Evolutionary conservation across 129 eudicot genomes (phyloP).

Genomic region (Flaveria bidentis): DNA sequence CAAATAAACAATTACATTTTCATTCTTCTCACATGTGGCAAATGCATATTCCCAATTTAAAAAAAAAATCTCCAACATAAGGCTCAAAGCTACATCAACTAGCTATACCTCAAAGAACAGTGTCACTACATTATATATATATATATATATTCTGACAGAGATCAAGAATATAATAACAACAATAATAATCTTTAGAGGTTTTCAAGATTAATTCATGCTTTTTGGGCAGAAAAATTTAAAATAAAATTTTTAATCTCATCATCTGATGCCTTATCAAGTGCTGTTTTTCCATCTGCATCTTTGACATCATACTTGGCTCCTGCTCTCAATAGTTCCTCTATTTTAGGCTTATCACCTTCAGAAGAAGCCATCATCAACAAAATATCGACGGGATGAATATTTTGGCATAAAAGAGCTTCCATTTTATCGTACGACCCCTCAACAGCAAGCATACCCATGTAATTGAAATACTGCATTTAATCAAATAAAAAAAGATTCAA

Average conservation of each 20-base stretch:
- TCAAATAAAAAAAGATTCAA: background rate
- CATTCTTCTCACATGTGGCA: conserved; percentile 9
- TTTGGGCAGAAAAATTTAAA: conserved; percentile 51
- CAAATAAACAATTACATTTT: background rate
- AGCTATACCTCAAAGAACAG: conserved; percentile 16
- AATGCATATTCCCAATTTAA: background rate
- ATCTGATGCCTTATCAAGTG: conserved; percentile 61
- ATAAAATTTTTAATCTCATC: conserved; percentile 85
- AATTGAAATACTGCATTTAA: conserved; percentile 74
- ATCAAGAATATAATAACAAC: background rate
- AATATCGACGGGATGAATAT: conserved; percentile 89
- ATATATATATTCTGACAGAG: conserved; percentile 17
- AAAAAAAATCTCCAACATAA: background rate
- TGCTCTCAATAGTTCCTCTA: conserved; percentile 84
- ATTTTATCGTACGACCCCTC: conserved; percentile 93
- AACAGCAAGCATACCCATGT: conserved; percentile 99
- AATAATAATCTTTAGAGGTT: conserved; percentile 22
- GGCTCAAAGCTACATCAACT: conserved; percentile 9
- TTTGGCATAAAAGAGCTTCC: conserved; percentile 85
- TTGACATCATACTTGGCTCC: conserved; percentile 81
- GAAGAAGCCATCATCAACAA: conserved; percentile 88
- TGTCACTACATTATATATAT: conserved; percentile 3
- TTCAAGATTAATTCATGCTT: conserved; percentile 53
- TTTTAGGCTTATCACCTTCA: conserved; percentile 88
- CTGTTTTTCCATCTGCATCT: conserved; percentile 74